phyloP scores from a whole-genome alignment of 1,139 yeast species.

The Barnettozyma hawaiiensis region DNA sequence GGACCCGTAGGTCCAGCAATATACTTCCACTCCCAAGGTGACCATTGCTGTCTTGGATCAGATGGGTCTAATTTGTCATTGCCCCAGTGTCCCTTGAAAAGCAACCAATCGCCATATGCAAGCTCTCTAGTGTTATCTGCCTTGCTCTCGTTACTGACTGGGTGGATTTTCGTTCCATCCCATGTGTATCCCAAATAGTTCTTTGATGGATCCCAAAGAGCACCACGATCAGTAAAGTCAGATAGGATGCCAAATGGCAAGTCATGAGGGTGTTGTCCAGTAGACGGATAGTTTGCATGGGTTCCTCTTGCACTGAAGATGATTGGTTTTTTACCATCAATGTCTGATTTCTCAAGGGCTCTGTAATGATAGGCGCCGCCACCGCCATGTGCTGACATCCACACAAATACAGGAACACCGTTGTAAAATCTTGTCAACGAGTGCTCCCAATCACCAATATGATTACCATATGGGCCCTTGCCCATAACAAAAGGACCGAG shows the following conservation, averaged over 20 bases:
- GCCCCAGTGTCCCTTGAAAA: conserved; percentile 88
- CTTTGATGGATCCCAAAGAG: conserved; percentile 86
- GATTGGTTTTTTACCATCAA: conserved; percentile 50
- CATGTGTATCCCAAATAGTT: conserved; percentile 78
- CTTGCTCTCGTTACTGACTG: conserved; percentile 28
- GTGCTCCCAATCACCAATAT: conserved; percentile 98
- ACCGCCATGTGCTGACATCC: conserved; percentile 99
- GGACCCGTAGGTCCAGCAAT: conserved; percentile 96
- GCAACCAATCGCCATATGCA: conserved; percentile 71
- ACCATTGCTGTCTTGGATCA: conserved; percentile 79
- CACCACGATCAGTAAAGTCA: conserved; percentile 93
- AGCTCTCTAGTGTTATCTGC: conserved; percentile 48
- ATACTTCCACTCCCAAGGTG: conserved; percentile 84
- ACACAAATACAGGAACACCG: conserved; percentile 80
- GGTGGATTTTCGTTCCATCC: conserved; percentile 46
- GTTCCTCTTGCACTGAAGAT: conserved; percentile 92
- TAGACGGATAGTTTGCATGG: conserved; percentile 94
- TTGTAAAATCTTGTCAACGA: conserved; percentile 77
- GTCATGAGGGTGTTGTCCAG: conserved; percentile 94
- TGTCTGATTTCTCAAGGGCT: conserved; percentile 64
- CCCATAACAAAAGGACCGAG: conserved; percentile 98
- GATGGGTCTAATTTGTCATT: conserved; percentile 58
- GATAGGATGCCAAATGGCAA: conserved; percentile 77
- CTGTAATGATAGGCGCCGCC: conserved; percentile 83
- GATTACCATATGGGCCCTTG: conserved; percentile 93